Conservation (phyloP, 2,329 filamentous ascomycete genomes). For the Lachnellula cervina region DNA sequence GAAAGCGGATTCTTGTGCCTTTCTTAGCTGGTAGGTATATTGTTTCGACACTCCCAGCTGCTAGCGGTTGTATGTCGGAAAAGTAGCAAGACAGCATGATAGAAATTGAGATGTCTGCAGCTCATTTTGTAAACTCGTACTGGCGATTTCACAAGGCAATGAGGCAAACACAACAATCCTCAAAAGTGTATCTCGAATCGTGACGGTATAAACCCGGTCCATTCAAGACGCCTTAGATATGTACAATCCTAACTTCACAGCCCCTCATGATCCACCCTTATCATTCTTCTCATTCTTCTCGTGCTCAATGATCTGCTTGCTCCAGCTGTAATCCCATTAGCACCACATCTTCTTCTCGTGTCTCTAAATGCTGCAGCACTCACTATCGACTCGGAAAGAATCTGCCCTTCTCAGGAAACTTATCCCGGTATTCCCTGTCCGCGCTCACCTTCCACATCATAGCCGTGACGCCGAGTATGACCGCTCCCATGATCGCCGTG, state of each 20-base stretch:
- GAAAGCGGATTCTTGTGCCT: no score
- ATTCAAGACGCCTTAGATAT: constrained; percentile 26
- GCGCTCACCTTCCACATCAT: constrained; percentile 69
- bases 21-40: no score
- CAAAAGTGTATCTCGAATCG: no score
- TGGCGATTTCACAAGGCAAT: not conserved
- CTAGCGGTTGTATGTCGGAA: no score
- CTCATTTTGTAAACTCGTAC: no score
- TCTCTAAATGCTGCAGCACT: constrained; percentile 34
- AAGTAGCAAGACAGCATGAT: no score
- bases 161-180: no score
- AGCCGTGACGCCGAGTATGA: constrained; percentile 63
- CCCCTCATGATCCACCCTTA: constrained; percentile 15
- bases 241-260: constrained; percentile 19
- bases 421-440: constrained; percentile 65
- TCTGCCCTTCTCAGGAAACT: constrained; percentile 69
- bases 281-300: constrained; percentile 50
- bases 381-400: constrained; percentile 86
- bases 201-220: constrained; percentile 1
- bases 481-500: constrained; percentile 69
- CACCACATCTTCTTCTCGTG: not conserved
- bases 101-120: no score
- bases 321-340: constrained; percentile 52
- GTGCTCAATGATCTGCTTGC: constrained; percentile 65
- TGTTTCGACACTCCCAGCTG: no score